Conservation (phyloP, 2,329 filamentous ascomycete genomes). For the Cordyceps cateniannulata region DNA sequence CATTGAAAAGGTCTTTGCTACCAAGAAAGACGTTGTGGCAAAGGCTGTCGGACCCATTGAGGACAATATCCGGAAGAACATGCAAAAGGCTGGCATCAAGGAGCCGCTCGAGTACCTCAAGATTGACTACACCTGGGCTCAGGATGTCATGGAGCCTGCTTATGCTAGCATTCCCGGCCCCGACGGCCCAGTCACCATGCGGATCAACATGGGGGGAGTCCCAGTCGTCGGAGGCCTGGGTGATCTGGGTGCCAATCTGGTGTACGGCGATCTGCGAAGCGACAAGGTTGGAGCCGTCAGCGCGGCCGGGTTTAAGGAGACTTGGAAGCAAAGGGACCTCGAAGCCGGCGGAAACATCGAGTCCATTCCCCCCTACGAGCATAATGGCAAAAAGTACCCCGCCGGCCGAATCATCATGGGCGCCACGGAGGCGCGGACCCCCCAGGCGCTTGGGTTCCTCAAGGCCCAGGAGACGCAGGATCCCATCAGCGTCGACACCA, state of each 20-base stretch:
- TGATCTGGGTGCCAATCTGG: background rate
- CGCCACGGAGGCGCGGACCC: background rate
- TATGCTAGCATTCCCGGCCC: background rate
- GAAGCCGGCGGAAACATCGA: background rate
- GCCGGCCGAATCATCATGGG: background rate
- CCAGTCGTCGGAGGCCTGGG: constrained; percentile 15
- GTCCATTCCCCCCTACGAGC: background rate
- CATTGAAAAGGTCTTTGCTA: background rate
- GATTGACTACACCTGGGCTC: background rate
- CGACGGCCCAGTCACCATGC: background rate
- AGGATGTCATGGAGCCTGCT: background rate
- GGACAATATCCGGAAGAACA: background rate
- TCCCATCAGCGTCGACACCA: constrained; percentile 21
- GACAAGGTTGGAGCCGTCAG: background rate
- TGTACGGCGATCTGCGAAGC: background rate
- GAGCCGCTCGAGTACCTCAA: background rate
- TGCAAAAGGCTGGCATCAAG: background rate
- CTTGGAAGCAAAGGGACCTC: background rate
- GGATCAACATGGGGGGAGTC: constrained; percentile 13
- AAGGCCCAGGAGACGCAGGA: background rate
- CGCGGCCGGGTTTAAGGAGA: background rate
- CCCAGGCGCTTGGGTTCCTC: background rate
- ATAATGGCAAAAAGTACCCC: background rate
- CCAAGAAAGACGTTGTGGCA: background rate
- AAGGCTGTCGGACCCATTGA: background rate